These are phyloP conservation scores for Penicillium griseofulvum DNA, from an alignment of 2,329 filamentous ascomycete genomes.

Conservation along the genomic window DNA sequence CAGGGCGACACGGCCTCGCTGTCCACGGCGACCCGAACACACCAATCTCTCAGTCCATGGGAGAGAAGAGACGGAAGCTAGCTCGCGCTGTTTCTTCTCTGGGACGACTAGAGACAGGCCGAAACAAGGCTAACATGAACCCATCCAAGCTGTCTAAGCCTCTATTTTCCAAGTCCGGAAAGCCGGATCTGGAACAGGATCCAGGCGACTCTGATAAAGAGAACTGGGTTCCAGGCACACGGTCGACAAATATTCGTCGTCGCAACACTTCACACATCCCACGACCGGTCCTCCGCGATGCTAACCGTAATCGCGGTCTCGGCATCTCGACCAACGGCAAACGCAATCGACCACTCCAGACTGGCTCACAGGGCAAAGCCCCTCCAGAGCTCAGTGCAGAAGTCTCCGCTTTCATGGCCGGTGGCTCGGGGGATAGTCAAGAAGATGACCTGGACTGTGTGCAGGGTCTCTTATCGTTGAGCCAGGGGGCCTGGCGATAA, in stretches of 20 bases:
- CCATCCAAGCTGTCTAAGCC: slow-evolving; percentile 28
- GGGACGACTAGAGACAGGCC: slow-evolving; percentile 56
- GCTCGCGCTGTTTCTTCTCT: slow-evolving; percentile 61
- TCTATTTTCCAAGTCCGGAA: slow-evolving; percentile 29
- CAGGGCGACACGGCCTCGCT: slow-evolving; percentile 55
- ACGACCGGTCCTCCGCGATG: slow-evolving; percentile 49
- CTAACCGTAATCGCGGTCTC: slow-evolving; percentile 28
- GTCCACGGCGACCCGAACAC: slow-evolving; percentile 46
- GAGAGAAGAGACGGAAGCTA: slow-evolving; percentile 62
- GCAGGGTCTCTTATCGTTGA: slow-evolving; percentile 81
- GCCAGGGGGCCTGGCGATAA: slow-evolving; percentile 86
- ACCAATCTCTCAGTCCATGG: slow-evolving; percentile 46
- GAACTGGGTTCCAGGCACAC: slow-evolving; percentile 67
- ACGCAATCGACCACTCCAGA: slow-evolving; percentile 27
- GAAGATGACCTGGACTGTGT: slow-evolving; percentile 83
- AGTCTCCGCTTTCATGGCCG: slow-evolving; percentile 72
- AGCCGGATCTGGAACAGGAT: slow-evolving; percentile 45
- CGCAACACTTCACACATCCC: slow-evolving; percentile 29
- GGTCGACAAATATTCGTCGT: slow-evolving; percentile 40
- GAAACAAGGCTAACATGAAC: slow-evolving; percentile 37
- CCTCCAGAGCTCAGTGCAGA: slow-evolving; percentile 56
- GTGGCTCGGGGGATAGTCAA: slow-evolving; percentile 57
- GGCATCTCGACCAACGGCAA: slow-evolving; percentile 27
- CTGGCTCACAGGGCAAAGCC: slow-evolving; percentile 38
- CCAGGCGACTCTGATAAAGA: slow-evolving; percentile 88